Percentiles rank a stretch among this genome's conserved stretches.
Evolutionary conservation across 2,329 filamentous ascomycete species (phyloP).

Genomic region (Exophiala alcalophila): DNA sequence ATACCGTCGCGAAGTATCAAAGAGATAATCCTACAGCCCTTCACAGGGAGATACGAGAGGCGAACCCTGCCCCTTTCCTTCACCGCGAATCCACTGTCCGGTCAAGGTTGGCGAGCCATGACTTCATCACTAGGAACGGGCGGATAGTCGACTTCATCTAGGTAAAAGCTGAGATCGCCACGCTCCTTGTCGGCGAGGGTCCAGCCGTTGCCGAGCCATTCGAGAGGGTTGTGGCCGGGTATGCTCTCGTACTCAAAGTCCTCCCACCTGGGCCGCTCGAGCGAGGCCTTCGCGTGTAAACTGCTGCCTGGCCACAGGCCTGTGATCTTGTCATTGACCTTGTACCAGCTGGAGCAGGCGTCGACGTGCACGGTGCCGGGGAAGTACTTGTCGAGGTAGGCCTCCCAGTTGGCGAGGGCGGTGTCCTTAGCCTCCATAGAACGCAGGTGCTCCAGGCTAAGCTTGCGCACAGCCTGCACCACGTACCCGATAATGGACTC

Average conservation of each 20-base stretch:
- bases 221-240: constrained; percentile 46
- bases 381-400: constrained; percentile 49
- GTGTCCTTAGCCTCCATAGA: constrained; percentile 35
- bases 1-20: too few relatives aligned
- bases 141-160: constrained; percentile 6
- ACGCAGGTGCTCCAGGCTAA: too few relatives aligned
- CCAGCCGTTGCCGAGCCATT: constrained; percentile 51
- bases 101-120: too few relatives aligned
- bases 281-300: constrained; percentile 37
- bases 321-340: constrained; percentile 46
- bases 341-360: too few relatives aligned
- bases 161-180: constrained; percentile 2
- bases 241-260: constrained; percentile 37
- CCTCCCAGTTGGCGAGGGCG: constrained; percentile 40
- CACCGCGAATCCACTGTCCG: too few relatives aligned
- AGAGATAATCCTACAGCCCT: too few relatives aligned
- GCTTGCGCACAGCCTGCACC: too few relatives aligned
- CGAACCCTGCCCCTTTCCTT: too few relatives aligned
- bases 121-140: too few relatives aligned
- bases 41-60: too few relatives aligned
- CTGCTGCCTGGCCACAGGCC: constrained; percentile 46
- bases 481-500: constrained; percentile 33
- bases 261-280: constrained; percentile 36
- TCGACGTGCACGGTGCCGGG: too few relatives aligned
- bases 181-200: constrained; percentile 34